Base-by-base conservation (phyloP, 345 rosid genomes). In the Citrus reticulata region DNA sequence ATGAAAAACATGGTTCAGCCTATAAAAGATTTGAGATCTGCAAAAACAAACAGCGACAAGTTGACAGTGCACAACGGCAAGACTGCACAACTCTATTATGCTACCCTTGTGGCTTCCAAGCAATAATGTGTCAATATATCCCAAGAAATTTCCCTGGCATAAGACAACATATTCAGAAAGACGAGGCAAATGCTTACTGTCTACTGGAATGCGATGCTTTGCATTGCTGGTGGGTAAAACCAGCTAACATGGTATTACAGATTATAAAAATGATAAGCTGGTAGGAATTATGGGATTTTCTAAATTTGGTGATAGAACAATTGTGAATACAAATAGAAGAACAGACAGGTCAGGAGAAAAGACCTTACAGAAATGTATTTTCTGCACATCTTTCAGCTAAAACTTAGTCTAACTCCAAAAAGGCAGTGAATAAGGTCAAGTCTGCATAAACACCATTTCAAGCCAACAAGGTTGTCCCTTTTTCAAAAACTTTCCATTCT, bases 401-500 rank as follows among this genome's bases (percentile, higher is more conserved):
- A 39, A 16, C 19, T 1, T 35, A 32, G 7, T 66, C 27, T 7
- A 58, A 37, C 20, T 35, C 57, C 72, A 25, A 32, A 64, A 55
- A 35, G 9, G 49, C 42, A 54, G 39, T 6, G 24, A 68, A 8
- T 7, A 30, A 14, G 51, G 17, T 67, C 27, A 19, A 67, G 4
- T 55, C 25, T 40, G 66, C 40, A 2, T 5, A 68, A 59, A 58
- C 58, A 35, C 54, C 4, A 55, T 58, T 73, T 77, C 40, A 69
- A 73, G 62, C 29, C 25, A 73, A 57, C 57, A 58, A 1, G 9
- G 81, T 65, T 25, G 80, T 65, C 37, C 51, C 76, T 75, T 76
- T 80, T 70, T 72, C 76, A 60, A 84, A 72, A 80, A 90, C 72
- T 65, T 83, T 87, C 84, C 81, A 83, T 25, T 85, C 86, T 73